Evolutionary conservation across 176 grass and related monocot species (phyloP).

Genomic region (Hordeum marinum): DNA sequence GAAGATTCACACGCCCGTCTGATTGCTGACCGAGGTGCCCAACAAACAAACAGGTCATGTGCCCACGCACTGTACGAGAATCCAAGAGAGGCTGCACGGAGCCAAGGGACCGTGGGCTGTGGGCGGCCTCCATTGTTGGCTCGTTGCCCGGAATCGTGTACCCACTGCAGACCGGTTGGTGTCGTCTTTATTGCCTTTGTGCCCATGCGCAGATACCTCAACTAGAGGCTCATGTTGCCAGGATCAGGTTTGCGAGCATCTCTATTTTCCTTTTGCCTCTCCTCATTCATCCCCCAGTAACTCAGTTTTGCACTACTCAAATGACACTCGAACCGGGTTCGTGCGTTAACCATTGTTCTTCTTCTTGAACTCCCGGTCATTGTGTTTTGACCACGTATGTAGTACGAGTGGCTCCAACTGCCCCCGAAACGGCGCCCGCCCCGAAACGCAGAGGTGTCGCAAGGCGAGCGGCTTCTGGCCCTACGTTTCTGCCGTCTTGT

Average conservation of each 20-base stretch:
- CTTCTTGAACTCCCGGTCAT: not conserved
- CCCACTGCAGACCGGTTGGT: slow-evolving; percentile 3
- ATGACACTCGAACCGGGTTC: not conserved
- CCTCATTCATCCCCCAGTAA: too few relatives aligned
- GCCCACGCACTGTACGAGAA: not conserved
- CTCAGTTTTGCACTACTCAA: too few relatives aligned
- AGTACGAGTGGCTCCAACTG: not conserved
- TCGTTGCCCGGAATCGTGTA: not conserved
- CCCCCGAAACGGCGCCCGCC: not conserved
- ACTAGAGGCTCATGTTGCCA: not conserved
- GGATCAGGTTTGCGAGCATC: not conserved
- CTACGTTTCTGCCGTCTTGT: not conserved
- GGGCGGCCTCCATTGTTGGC: not conserved
- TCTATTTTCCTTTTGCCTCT: too few relatives aligned
- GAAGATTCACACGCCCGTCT: not conserved
- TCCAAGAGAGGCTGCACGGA: not conserved
- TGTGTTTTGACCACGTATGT: not conserved
- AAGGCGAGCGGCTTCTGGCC: not conserved
- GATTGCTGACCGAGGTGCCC: not conserved
- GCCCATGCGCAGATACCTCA: not conserved
- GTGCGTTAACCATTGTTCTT: not conserved
- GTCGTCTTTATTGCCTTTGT: slow-evolving; percentile 9
- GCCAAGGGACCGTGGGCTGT: not conserved
- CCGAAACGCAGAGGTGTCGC: not conserved
- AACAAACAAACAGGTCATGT: slow-evolving; percentile 14